These are phyloP conservation scores for Clathrus columnatus DNA, from an alignment of 768 basidiomycete genomes.

Conservation along the genomic window DNA sequence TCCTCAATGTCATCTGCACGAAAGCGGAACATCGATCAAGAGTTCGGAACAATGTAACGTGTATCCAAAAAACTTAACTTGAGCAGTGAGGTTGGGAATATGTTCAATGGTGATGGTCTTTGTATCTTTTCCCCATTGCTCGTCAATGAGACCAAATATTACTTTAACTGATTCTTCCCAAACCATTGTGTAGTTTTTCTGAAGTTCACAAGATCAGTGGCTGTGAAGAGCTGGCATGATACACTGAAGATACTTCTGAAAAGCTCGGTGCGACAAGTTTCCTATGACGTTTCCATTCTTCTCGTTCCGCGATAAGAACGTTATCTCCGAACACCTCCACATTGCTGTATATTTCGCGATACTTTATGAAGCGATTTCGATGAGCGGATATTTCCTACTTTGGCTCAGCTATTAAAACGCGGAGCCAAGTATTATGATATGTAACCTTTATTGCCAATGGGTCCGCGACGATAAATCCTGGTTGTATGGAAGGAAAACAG, in stretches of 20 bases:
- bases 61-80: slow-evolving; percentile 27
- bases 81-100: slow-evolving; percentile 43
- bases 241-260: slow-evolving; percentile 36
- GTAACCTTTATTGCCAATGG: slow-evolving; percentile 8
- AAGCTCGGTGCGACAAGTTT: slow-evolving; percentile 61
- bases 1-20: slow-evolving; percentile 42
- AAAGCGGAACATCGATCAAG: not conserved
- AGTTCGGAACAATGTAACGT: not conserved
- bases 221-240: not conserved
- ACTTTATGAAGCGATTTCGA: slow-evolving; percentile 49
- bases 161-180: slow-evolving; percentile 39
- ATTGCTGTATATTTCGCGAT: slow-evolving; percentile 35
- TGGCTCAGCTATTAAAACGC: not conserved
- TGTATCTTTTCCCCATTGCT: slow-evolving; percentile 39
- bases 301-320: slow-evolving; percentile 55
- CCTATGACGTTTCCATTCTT: slow-evolving; percentile 57
- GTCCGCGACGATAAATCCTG: slow-evolving; percentile 1
- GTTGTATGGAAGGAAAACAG: not conserved
- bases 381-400: slow-evolving; percentile 41
- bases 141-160: slow-evolving; percentile 32
- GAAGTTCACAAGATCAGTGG: not conserved
- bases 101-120: slow-evolving; percentile 35
- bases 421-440: not conserved
- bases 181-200: slow-evolving; percentile 34
- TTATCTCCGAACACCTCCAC: slow-evolving; percentile 50